Percentiles rank a stretch among this genome's conserved stretches.
Conservation (phyloP, 1,139 yeast genomes). For the Suhomyces taliae region DNA sequence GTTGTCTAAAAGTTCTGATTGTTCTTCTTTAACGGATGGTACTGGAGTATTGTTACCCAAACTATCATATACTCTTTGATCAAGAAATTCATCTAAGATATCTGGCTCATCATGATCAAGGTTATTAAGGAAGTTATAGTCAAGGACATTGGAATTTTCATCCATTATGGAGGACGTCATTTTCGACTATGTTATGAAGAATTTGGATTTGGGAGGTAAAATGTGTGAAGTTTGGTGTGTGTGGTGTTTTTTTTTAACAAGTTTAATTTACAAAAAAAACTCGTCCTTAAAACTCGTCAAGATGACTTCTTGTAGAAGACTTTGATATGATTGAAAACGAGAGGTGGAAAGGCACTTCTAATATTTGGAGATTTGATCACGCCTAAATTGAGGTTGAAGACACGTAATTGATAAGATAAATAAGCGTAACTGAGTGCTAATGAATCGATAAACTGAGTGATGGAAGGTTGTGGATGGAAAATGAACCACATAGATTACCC, state of each 20-base stretch:
- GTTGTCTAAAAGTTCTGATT: constrained; percentile 11
- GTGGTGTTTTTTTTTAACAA: not conserved
- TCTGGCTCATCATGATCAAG: constrained; percentile 35
- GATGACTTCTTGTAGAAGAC: too few species aligned
- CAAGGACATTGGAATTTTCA: constrained; percentile 16
- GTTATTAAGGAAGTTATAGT: constrained; percentile 16
- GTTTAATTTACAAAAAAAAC: too few species aligned
- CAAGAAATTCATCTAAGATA: constrained; percentile 56
- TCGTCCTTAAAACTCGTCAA: too few species aligned
- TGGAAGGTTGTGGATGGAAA: not conserved
- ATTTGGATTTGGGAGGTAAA: not conserved
- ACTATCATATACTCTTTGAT: constrained; percentile 53
- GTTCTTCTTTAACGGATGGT: constrained; percentile 12
- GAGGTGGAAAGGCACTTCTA: too few species aligned
- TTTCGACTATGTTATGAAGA: not conserved
- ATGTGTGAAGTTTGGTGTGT: not conserved
- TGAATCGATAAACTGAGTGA: not conserved
- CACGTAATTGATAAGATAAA: not conserved
- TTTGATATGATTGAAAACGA: too few species aligned
- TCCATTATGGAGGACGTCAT: constrained; percentile 18
- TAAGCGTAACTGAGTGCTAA: not conserved
- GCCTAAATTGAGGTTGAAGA: not conserved
- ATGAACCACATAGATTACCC: too few species aligned
- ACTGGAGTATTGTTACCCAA: constrained; percentile 29
- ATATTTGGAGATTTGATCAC: not conserved